Evolutionary conservation across 1,284 basidiomycete genomes (phyloP).

Genomic region (Rhodotorula mucilaginosa): DNA sequence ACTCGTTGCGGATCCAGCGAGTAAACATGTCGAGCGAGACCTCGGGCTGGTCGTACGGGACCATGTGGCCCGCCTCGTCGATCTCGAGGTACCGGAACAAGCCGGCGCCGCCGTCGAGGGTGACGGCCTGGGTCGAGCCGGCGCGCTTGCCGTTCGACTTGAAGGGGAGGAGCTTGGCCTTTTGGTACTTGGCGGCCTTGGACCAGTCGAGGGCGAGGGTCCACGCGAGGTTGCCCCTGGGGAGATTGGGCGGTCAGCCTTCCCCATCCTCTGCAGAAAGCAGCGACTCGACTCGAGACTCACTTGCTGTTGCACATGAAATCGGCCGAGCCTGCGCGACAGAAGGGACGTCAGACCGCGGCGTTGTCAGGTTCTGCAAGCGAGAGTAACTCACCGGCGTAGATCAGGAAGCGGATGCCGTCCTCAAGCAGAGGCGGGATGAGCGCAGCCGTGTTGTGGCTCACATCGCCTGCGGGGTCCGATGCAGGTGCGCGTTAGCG

Average conservation of each 20-base stretch:
- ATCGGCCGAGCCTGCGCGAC: conserved; percentile 61
- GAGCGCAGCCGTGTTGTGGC: conserved; percentile 67
- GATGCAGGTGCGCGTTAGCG: no score
- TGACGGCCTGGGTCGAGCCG: conserved; percentile 21
- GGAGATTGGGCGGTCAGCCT: no score
- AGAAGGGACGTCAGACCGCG: not conserved
- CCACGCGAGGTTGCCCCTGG: conserved; percentile 36
- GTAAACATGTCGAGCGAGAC: conserved; percentile 63
- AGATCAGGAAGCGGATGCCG: conserved; percentile 73
- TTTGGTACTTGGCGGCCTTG: conserved; percentile 23
- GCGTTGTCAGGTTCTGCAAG: no score
- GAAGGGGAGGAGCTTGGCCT: conserved; percentile 28
- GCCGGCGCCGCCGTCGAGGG: conserved; percentile 25
- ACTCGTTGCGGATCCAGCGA: conserved; percentile 53
- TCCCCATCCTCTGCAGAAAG: no score
- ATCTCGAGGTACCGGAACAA: conserved; percentile 26
- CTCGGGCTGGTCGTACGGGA: conserved; percentile 60
- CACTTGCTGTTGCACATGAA: conserved; percentile 64
- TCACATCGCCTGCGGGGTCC: conserved; percentile 27
- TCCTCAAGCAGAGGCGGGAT: conserved; percentile 71
- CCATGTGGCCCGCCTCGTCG: conserved; percentile 28
- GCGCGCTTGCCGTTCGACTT: conserved; percentile 20
- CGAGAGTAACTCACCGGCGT: conserved; percentile 56
- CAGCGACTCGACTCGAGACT: not conserved
- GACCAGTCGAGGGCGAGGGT: conserved; percentile 34